Conservation (phyloP, 2,329 filamentous ascomycete species). For the Sphaerulina populicola region DNA sequence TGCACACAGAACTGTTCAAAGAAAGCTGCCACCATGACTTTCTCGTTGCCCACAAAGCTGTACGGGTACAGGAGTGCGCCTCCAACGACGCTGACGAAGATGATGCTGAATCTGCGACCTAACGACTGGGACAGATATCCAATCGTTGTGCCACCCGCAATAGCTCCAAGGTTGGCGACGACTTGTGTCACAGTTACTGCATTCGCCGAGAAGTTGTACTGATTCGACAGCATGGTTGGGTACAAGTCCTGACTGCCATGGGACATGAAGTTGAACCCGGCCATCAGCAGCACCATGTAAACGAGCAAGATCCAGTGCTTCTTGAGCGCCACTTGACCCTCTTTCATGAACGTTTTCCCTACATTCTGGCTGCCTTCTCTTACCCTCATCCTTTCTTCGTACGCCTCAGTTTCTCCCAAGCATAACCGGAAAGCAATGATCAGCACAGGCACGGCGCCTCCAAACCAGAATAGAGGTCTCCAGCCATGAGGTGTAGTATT, state of each 20-base stretch:
- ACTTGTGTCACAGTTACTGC: conserved; percentile 44
- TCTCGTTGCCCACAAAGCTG: conserved; percentile 55
- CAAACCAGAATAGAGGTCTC: conserved; percentile 86
- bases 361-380: conserved; percentile 54
- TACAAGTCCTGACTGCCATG: conserved; percentile 65
- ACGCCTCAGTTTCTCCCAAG: conserved; percentile 71
- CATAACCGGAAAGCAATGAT: conserved; percentile 71
- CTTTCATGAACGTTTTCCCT: conserved; percentile 59
- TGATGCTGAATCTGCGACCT: conserved; percentile 42
- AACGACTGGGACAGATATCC: conserved; percentile 42
- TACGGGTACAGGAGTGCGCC: conserved; percentile 79
- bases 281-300: conserved; percentile 80
- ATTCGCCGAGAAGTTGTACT: conserved; percentile 47
- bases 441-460: conserved; percentile 66
- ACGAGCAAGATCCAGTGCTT: conserved; percentile 71
- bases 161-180: conserved; percentile 45
- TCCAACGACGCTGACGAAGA: conserved; percentile 50
- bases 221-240: conserved; percentile 52
- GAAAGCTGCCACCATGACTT: conserved; percentile 70
- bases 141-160: conserved; percentile 40
- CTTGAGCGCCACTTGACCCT: conserved; percentile 70
- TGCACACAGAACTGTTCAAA: conserved; percentile 53
- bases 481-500: conserved; percentile 71
- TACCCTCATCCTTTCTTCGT: conserved; percentile 56
- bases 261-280: conserved; percentile 87